Base-by-base conservation (phyloP, 202 grass and related monocot genomes). In the Setaria italica region DNA sequence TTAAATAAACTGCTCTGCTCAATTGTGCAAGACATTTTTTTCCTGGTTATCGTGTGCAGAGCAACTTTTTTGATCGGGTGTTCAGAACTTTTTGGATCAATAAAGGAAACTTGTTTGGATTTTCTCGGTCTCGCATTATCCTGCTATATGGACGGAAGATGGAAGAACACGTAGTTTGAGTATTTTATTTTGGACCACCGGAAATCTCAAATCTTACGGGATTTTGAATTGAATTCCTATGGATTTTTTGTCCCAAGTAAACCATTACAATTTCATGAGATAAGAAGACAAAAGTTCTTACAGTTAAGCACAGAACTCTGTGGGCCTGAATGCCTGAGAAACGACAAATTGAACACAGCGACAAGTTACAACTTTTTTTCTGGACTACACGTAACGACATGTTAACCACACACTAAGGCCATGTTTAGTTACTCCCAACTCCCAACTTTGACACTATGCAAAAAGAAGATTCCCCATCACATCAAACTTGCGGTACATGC, bases 351-450 rank as follows among this genome's bases (percentile, higher is more conserved):
- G 32, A 59, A 53, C 77, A 55, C 41, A 25, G 58, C 48, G 41
- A 84, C 81, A 73, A 47, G n/a, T 60, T 41, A 17, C 50, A 76
- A 41, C 17, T 41, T 74, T 14, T 9, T 32, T 21, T 39, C 29
- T 25, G 14, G 59, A 42, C 46, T 2, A 57, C 80, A 62, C 11
- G 87, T 8, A 34, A 79, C 9, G 34, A 70, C 83, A 85, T 41
- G 30, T 69, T 80, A 80, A 37, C 72, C 16, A 74, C 49, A 73
- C 29, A 32, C 45, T 17, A 79, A n/a, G n/a, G n/a, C n/a, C n/a
- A n/a, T n/a, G n/a, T n/a, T n/a, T n/a, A 11, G 43, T 48, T 51
- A 67, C 72, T n/a, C n/a, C n/a, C n/a, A n/a, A n/a, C n/a, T n/a
- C n/a, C n/a, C n/a, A n/a, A n/a, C n/a, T n/a, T n/a, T n/a, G n/a